Conservation (phyloP, 1,139 yeast genomes). For the Yamadazyma jaroonii region DNA sequence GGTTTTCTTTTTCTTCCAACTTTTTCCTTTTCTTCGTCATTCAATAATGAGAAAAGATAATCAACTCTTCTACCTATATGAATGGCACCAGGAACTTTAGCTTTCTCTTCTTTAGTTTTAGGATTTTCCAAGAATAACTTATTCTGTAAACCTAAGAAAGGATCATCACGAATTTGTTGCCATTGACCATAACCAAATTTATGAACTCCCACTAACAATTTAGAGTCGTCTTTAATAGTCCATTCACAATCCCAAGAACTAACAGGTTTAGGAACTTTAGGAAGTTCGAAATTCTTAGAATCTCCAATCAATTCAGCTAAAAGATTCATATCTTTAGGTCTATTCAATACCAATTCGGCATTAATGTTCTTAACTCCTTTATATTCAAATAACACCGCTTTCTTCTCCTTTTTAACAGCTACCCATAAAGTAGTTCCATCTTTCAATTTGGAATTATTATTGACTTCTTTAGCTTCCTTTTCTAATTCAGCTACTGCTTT, state of each 20-base stretch:
- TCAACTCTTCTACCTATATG: conserved; percentile 94
- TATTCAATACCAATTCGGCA: conserved; percentile 79
- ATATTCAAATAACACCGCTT: conserved; percentile 86
- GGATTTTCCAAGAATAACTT: conserved; percentile 62
- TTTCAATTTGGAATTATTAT: conserved; percentile 32
- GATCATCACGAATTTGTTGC: conserved; percentile 93
- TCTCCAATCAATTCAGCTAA: conserved; percentile 54
- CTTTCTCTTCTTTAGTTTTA: conserved; percentile 20
- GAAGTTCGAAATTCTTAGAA: conserved; percentile 56
- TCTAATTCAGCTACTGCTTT: conserved; percentile 58
- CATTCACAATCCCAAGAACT: conserved; percentile 91
- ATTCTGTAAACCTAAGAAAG: conserved; percentile 80
- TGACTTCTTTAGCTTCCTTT: conserved; percentile 58
- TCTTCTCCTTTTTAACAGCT: conserved; percentile 70
- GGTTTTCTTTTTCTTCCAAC: conserved; percentile 15
- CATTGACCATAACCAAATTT: conserved; percentile 97
- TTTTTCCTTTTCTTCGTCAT: conserved; percentile 42
- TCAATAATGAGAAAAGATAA: conserved; percentile 69
- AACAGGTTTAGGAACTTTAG: conserved; percentile 70
- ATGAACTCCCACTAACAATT: conserved; percentile 80
- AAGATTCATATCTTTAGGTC: conserved; percentile 79
- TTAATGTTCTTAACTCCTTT: conserved; percentile 86
- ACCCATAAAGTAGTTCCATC: conserved; percentile 49
- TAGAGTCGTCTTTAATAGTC: conserved; percentile 80
- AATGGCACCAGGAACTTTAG: conserved; percentile 86